Evolutionary conservation across 768 basidiomycete species (phyloP), one percentile per base, ranked within the genome.

Genomic region (Tulasnella sp.): DNA sequence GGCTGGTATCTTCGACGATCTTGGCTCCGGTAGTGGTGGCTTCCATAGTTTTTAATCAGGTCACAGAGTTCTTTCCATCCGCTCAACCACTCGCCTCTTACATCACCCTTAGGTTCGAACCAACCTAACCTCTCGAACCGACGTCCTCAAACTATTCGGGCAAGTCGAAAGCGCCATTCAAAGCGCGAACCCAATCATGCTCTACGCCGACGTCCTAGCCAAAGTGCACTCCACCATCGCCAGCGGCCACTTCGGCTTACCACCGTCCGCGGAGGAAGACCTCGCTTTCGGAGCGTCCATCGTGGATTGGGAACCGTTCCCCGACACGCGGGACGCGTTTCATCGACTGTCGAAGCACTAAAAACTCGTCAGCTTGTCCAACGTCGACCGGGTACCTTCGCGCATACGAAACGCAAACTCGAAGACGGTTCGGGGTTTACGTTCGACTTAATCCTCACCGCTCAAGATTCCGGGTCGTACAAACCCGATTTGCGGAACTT

Each of bases 1-100:
- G 31, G 93, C 94, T 1, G 97, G 97, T 88, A 96, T 99, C 82
- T 99, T 97, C 89, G 99, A 99, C 85, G 97, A 99, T 85, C 89
- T 99, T 39, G 97, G 97, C 3, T 98, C 97, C 0, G 73, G 73
- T 74, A 9, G 72, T 34, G 11, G 29, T 9, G n/a, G n/a, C 49
- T 58, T 29, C 19, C 12, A 38, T 31, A 6, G 36, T 25, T n/a
- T 34, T 38, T 71, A 12, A n/a, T 25, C 69, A 36, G 17, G 15
- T 58, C 42, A 31, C 40, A 54, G 14, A n/a, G n/a, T n/a, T n/a
- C 14, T 17, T n/a, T 25, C 29, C n/a, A 58, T 58, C 25, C 29
- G 54, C 22, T 58, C 54, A 29, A 58, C 22, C 54, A 29, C 11
- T 58, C 14, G 22, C 8, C 31, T 11, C 34, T 31, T n/a, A 11